phyloP scores from a whole-genome alignment of 192 early-diverging fungal genomes.

The Helicostylum pulchrum region DNA sequence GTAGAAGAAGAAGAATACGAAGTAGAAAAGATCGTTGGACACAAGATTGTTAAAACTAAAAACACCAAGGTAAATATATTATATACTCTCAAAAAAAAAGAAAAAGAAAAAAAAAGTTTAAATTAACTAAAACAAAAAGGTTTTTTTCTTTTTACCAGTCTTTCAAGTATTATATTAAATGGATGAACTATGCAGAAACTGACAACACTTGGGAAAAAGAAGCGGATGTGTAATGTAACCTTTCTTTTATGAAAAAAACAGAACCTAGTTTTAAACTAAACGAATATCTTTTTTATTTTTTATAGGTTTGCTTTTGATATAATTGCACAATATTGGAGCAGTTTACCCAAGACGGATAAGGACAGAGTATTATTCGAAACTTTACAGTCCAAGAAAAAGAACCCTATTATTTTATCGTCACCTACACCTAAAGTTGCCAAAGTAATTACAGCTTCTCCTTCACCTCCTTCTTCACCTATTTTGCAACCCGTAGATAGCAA shows the following conservation, averaged over 20 bases:
- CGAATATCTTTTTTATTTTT: not conserved
- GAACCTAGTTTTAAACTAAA: too few species aligned
- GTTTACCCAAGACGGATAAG: too few species aligned
- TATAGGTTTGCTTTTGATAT: not conserved
- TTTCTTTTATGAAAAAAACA: not conserved
- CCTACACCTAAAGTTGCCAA: too few species aligned
- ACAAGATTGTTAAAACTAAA: not conserved
- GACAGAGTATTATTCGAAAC: too few species aligned
- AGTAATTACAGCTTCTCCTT: too few species aligned
- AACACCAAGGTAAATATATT: not conserved
- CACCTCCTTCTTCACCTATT: too few species aligned
- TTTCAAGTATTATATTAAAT: slow-evolving; percentile 16
- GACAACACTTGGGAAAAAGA: slow-evolving; percentile 18
- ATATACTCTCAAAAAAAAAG: not conserved
- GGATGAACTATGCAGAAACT: not conserved
- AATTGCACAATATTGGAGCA: not conserved
- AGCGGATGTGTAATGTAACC: slow-evolving; percentile 12
- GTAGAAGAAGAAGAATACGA: slow-evolving; percentile 18
- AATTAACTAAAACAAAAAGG: not conserved
- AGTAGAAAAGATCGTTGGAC: slow-evolving; percentile 13
- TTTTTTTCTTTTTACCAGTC: not conserved
- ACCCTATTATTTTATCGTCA: too few species aligned
- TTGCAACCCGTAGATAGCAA: not conserved
- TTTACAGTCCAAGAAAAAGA: too few species aligned
- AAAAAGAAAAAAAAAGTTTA: not conserved